Evolutionary conservation across 805 yeast genomes (phyloP).

Genomic region (Wickerhamomyces bovis): DNA sequence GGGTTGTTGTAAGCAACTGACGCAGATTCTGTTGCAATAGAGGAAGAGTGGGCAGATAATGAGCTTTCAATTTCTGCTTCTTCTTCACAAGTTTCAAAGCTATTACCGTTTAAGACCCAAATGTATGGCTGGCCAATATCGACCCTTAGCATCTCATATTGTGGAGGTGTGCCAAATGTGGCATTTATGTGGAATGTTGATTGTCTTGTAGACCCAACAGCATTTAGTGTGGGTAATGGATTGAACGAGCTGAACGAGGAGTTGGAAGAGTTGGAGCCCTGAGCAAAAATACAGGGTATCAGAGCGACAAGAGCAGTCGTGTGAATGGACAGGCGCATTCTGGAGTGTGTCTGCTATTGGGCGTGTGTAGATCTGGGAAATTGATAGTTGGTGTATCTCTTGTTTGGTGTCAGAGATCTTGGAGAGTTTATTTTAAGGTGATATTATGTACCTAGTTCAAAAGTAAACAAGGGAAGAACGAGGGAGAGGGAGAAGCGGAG

Average conservation of each 20-base stretch:
- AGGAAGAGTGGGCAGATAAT: not conserved
- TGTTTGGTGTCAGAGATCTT: not conserved
- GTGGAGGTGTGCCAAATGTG: slow-evolving; percentile 28
- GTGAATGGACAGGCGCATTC: not conserved
- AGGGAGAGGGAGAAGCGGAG: too few relatives aligned
- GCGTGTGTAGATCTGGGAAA: too few relatives aligned
- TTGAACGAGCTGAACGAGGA: not conserved
- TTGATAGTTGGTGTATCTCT: too few relatives aligned
- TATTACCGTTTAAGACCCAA: slow-evolving; percentile 26
- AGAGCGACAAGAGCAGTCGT: too few relatives aligned
- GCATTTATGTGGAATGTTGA: slow-evolving; percentile 26
- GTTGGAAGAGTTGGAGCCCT: not conserved
- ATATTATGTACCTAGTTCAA: not conserved
- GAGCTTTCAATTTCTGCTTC: slow-evolving; percentile 6
- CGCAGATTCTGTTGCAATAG: not conserved
- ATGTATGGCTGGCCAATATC: slow-evolving; percentile 34
- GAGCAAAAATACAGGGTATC: not conserved
- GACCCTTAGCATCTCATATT: slow-evolving; percentile 25
- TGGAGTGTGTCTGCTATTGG: too few relatives aligned
- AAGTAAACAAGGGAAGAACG: too few relatives aligned
- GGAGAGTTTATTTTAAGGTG: not conserved
- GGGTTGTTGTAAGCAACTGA: not conserved
- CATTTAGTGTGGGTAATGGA: not conserved
- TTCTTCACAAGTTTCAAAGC: slow-evolving; percentile 8
- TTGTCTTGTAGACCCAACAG: not conserved